Conservation (phyloP, 345 rosid species). For the Populus davidiana region DNA sequence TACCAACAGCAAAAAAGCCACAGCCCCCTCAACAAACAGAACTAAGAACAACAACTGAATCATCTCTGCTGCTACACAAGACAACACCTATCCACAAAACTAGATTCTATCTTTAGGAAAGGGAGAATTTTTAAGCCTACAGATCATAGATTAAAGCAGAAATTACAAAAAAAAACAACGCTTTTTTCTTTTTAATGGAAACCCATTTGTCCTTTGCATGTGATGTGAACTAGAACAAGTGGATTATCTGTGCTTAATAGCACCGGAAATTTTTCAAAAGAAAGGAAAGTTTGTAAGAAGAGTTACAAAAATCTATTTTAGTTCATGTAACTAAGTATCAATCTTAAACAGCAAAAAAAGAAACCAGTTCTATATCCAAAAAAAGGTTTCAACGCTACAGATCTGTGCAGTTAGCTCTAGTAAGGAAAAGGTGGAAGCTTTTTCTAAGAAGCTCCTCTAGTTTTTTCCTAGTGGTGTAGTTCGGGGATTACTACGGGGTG, state of each 20-base stretch:
- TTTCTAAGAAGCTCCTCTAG: slow-evolving; percentile 5
- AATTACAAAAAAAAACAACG: background rate
- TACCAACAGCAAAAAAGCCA: slow-evolving; percentile 67
- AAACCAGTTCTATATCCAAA: slow-evolving; percentile 5
- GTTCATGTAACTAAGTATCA: background rate
- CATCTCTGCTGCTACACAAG: slow-evolving; percentile 40
- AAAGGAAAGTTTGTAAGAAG: background rate
- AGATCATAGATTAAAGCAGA: background rate
- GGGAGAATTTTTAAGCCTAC: background rate
- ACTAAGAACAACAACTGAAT: slow-evolving; percentile 81
- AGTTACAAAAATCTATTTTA: background rate
- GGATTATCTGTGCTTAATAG: background rate
- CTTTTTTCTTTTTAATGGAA: background rate
- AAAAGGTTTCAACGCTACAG: slow-evolving; percentile 17
- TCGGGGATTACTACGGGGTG: slow-evolving; percentile 14
- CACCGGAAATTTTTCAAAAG: background rate
- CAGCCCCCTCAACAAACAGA: slow-evolving; percentile 65
- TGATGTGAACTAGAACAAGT: background rate
- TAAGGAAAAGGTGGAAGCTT: slow-evolving; percentile 19
- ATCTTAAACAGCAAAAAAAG: background rate
- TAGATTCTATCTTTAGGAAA: background rate
- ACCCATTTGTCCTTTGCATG: background rate
- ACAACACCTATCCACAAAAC: slow-evolving; percentile 13
- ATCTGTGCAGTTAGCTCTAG: slow-evolving; percentile 14
- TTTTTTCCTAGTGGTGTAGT: background rate